Evolutionary conservation across 208 protist species (phyloP).

Genomic region (Leishmania tarentolae): DNA sequence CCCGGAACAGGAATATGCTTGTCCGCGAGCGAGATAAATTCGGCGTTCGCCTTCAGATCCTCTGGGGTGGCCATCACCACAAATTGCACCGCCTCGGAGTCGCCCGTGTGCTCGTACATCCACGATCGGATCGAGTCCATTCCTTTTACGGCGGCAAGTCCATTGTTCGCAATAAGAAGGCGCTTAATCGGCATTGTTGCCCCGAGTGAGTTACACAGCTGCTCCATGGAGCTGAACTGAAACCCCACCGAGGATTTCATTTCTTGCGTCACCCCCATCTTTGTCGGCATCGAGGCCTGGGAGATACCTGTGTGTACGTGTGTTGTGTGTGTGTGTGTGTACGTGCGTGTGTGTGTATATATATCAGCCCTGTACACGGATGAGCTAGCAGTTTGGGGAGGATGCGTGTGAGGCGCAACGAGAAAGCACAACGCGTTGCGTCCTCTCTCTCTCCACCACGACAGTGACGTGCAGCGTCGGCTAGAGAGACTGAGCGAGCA

Average conservation of each 20-base stretch:
- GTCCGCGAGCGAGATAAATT: slow-evolving; percentile 98
- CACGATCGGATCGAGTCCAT: slow-evolving; percentile 97
- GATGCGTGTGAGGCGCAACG: neutral
- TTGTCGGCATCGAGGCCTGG: neutral
- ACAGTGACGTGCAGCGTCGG: neutral
- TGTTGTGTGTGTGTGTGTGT: neutral
- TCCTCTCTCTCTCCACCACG: slow-evolving; percentile 5
- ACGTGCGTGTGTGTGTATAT: neutral
- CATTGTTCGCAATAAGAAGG: slow-evolving; percentile 98
- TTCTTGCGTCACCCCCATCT: neutral
- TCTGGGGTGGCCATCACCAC: slow-evolving; percentile 98
- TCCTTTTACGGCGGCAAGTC: slow-evolving; percentile 98
- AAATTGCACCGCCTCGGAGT: slow-evolving; percentile 95
- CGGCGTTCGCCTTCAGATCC: slow-evolving; percentile 97
- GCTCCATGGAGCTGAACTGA: slow-evolving; percentile 36
- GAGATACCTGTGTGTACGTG: neutral
- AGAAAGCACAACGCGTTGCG: neutral
- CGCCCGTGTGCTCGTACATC: slow-evolving; percentile 95
- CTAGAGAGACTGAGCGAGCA: neutral
- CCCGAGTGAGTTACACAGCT: slow-evolving; percentile 57
- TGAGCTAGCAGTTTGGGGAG: neutral
- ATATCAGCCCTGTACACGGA: neutral
- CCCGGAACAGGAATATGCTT: slow-evolving; percentile 94
- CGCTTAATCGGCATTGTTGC: slow-evolving; percentile 75
- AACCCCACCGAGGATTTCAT: slow-evolving; percentile 14